Conservation (phyloP, 2,329 filamentous ascomycete genomes). For the Fusarium longipes region DNA sequence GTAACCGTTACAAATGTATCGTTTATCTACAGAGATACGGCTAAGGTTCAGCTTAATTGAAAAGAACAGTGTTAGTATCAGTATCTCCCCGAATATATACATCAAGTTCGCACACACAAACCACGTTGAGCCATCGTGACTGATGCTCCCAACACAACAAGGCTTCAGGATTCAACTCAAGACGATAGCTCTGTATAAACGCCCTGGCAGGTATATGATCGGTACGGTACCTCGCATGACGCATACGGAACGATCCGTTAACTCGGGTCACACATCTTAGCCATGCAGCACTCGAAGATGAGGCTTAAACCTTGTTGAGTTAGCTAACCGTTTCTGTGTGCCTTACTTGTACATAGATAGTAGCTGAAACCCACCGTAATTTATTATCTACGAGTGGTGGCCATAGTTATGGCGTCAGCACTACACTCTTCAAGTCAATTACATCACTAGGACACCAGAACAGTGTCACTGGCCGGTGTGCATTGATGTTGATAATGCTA, state of each 20-base stretch:
- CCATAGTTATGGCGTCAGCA: background rate
- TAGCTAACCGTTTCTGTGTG: too few species aligned
- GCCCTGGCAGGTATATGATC: background rate
- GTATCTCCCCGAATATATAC: too few species aligned
- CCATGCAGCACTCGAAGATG: background rate
- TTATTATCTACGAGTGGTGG: background rate
- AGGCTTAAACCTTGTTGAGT: constrained; percentile 2
- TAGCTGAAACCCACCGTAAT: constrained; percentile 7
- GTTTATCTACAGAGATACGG: too few species aligned
- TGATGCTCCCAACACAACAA: too few species aligned
- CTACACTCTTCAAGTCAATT: constrained; percentile 1
- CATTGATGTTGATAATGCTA: background rate
- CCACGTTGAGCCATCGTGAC: too few species aligned
- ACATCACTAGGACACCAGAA: constrained; percentile 9
- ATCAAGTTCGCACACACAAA: too few species aligned
- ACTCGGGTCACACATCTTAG: background rate
- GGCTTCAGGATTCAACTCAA: background rate
- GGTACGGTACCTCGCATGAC: background rate
- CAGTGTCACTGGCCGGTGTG: background rate
- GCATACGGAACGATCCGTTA: constrained; percentile 5
- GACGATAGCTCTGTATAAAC: background rate
- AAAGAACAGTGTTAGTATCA: too few species aligned
- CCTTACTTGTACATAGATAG: background rate
- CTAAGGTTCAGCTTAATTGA: too few species aligned
- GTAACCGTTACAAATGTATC: too few species aligned